A percentile compares a stretch with the other conserved stretches of the same genome.
Conservation (phyloP, 1,284 basidiomycete genomes). For the Moesziomyces sp. region DNA sequence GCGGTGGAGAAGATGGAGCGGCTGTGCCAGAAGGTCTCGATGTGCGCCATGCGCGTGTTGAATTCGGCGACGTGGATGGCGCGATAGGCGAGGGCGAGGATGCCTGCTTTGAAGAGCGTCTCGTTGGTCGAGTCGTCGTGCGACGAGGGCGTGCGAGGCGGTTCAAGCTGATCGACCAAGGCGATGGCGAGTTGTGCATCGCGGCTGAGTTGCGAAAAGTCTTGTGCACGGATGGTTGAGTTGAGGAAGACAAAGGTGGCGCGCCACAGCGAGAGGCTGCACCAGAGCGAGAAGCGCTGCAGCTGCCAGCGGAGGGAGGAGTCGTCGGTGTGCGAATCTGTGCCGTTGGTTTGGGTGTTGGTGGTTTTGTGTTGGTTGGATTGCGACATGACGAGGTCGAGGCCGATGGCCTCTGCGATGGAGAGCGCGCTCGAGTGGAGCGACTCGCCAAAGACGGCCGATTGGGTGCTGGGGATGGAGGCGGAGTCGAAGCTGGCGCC, state of each 20-base stretch:
- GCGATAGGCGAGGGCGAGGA: constrained; percentile 18
- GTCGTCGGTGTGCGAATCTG: not conserved
- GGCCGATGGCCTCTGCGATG: constrained; percentile 24
- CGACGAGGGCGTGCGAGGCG: not conserved
- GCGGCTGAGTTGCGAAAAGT: constrained; percentile 22
- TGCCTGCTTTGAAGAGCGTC: constrained; percentile 17
- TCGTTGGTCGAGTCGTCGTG: not conserved
- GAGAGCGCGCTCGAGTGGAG: constrained; percentile 19
- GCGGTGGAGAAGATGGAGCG: constrained; percentile 15
- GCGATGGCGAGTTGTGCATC: constrained; percentile 17
- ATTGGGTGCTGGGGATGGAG: not conserved
- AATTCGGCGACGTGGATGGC: constrained; percentile 21
- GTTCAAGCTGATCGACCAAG: constrained; percentile 8
- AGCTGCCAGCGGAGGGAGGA: constrained; percentile 2
- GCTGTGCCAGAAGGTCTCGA: constrained; percentile 24
- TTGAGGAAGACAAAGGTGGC: constrained; percentile 24
- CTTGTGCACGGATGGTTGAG: constrained; percentile 5
- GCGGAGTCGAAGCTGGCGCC: constrained; percentile 24
- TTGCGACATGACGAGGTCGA: constrained; percentile 23
- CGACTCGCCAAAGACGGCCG: constrained; percentile 23
- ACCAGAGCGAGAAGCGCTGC: constrained; percentile 30
- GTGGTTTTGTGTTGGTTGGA: not conserved
- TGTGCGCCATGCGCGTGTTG: constrained; percentile 10
- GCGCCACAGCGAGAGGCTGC: constrained; percentile 27
- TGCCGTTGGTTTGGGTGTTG: not conserved